Evolutionary conservation across 2,329 filamentous ascomycete species (phyloP), one percentile per base, ranked within the genome.

Genomic region (Verticillium zaregamsianum): DNA sequence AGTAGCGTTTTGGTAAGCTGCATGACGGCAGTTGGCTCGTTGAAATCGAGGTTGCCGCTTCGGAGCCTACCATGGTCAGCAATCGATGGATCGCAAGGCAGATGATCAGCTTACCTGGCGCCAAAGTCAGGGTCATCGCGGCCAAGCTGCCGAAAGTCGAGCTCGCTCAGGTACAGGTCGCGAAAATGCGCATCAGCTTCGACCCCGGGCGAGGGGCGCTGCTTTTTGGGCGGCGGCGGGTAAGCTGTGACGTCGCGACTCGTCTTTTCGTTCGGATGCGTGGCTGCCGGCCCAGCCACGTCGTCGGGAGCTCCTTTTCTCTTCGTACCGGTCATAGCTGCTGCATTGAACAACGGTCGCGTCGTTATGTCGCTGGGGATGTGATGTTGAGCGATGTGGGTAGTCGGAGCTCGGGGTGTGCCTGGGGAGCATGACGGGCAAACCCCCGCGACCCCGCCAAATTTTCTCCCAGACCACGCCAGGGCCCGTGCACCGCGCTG

Each of bases 1-100:
- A 98, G 80, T 2, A 97, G 81, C 20, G 89, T 88, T 70, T 90
- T 93, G 12, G 93, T 96, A 57, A 98, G 80, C 67, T 88, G 93
- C 85, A 90, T 85, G 9, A 96, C 86, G 25, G 91, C 86, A 58
- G 82, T 78, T 5, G 93, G 90, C 69, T 97, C 84, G 59, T 86
- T 88, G 69, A 98, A 98, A 76, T 97, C 87, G 31, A 97, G 80
- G 66, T 89, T 86, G 9, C 77, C 72, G 17, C 74, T 66, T 39
- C 76, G 75, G 45, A 78, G 66, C 7, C 77, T 79, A 61, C 49
- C 25, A 9, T 31, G 20, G 20, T 39, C n/a, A 39, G 20, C 11
- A 61, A 35, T n/a, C 23, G 5, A 8, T 14, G 23, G 23, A 55
- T 12, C 32, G 28, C 23, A 55, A n/a, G 58, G 60, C 39, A 65